These are phyloP conservation scores for Vaccinium corymbosum DNA, from an alignment of 148 eudicot species.

Conservation along the genomic window DNA sequence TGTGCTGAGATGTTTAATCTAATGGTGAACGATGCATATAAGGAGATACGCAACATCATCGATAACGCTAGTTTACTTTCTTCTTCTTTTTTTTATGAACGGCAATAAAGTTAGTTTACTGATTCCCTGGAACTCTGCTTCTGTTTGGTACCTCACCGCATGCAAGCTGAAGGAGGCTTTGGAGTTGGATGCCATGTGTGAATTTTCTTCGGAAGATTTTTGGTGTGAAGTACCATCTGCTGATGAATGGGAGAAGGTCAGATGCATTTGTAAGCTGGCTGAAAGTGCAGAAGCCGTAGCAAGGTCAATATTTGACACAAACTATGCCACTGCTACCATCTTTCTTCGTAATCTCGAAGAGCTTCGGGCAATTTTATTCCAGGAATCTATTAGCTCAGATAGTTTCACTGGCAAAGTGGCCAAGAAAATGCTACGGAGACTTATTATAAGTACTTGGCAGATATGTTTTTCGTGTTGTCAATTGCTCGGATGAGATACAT, in stretches of 20 bases:
- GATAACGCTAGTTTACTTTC: not conserved
- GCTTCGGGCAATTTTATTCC: not conserved
- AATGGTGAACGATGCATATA: constrained; percentile 17
- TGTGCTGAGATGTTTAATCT: constrained; percentile 13
- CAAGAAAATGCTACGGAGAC: not conserved
- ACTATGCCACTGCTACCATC: not conserved
- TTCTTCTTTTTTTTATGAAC: too few species aligned
- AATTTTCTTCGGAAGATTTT: constrained; percentile 1
- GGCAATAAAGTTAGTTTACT: not conserved
- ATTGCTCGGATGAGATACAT: not conserved
- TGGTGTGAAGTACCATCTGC: not conserved
- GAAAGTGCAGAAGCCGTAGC: not conserved
- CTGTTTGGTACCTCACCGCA: not conserved
- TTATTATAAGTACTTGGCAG: not conserved
- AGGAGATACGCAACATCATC: constrained; percentile 15
- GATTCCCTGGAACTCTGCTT: not conserved
- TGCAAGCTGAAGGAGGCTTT: constrained; percentile 1
- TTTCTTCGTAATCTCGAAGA: not conserved
- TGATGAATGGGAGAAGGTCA: constrained; percentile 7
- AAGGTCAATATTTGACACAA: not conserved
- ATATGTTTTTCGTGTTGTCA: not conserved
- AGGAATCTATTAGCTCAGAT: not conserved
- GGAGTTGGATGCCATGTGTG: constrained; percentile 14
- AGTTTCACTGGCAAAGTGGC: not conserved
- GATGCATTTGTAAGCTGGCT: not conserved